Evolutionary conservation across 345 rosid species (phyloP).

Genomic region (Toxicodendron radicans): DNA sequence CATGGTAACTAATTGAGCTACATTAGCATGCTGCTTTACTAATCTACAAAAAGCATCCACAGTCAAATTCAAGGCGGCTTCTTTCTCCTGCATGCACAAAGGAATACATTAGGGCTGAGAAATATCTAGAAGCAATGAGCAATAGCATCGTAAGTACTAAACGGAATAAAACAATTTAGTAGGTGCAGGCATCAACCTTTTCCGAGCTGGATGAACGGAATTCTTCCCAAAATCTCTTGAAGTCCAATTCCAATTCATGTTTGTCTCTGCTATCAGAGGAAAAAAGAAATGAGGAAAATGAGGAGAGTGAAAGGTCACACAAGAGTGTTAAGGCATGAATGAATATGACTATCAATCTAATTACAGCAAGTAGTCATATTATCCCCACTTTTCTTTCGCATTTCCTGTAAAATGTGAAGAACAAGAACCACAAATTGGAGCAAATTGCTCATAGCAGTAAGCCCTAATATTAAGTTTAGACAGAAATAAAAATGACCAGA

Average conservation of each 20-base stretch:
- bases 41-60: constrained; percentile 97
- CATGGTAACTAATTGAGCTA: constrained; percentile 95
- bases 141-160: neutral
- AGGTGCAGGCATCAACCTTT: constrained; percentile 49
- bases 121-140: neutral
- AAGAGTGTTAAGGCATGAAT: neutral
- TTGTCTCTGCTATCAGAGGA: constrained; percentile 53
- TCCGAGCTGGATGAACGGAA: constrained; percentile 98
- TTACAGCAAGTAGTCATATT: neutral
- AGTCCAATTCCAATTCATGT: constrained; percentile 96
- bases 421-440: constrained; percentile 5
- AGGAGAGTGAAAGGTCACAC: constrained; percentile 1
- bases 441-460: neutral
- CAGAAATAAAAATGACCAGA: neutral
- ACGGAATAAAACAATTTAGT: constrained; percentile 8
- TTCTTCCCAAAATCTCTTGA: constrained; percentile 98
- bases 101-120: constrained; percentile 27
- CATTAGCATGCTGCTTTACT: constrained; percentile 90
- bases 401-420: neutral
- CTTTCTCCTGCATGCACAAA: constrained; percentile 87
- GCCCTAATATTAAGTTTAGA: neutral
- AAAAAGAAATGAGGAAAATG: neutral
- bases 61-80: constrained; percentile 87
- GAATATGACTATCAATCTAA: neutral
- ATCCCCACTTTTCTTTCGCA: neutral